These are phyloP conservation scores for Mycena floridula DNA, from an alignment of 768 basidiomycete genomes.

Conservation along the genomic window DNA sequence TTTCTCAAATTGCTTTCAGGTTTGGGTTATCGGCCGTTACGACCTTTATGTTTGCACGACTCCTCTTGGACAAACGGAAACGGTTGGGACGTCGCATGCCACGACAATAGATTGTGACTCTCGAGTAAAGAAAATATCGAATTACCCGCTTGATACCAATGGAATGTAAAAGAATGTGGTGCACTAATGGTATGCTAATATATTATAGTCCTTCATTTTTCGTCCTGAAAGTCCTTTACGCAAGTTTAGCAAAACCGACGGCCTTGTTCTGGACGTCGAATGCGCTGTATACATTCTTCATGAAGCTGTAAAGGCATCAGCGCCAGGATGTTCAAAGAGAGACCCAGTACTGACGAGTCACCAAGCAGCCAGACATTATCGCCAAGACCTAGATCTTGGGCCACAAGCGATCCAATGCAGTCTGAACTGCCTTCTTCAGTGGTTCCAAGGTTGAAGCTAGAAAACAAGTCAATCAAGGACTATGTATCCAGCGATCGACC, in stretches of 20 bases:
- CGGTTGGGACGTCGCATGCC: constrained; percentile 49
- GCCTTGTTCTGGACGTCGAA: constrained; percentile 27
- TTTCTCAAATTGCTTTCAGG: constrained; percentile 40
- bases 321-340: too few relatives aligned
- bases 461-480: neutral
- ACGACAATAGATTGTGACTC: constrained; percentile 21
- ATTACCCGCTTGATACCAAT: neutral
- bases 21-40: constrained; percentile 86
- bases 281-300: constrained; percentile 33
- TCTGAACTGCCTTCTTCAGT: constrained; percentile 19
- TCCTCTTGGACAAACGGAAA: constrained; percentile 52
- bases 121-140: too few relatives aligned
- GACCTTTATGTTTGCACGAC: constrained; percentile 69
- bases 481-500: too few relatives aligned
- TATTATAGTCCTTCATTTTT: too few relatives aligned
- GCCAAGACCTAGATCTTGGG: constrained; percentile 14
- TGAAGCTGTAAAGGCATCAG: too few relatives aligned
- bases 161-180: too few relatives aligned
- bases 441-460: constrained; percentile 37
- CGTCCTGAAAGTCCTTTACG: too few relatives aligned
- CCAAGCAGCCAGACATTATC: constrained; percentile 29
- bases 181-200: too few relatives aligned
- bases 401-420: constrained; percentile 32
- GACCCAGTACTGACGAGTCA: too few relatives aligned
- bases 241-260: constrained; percentile 28